Evolutionary conservation across 768 basidiomycete genomes (phyloP), one percentile per base, ranked within the genome.

Genomic region (Amanita muscaria): DNA sequence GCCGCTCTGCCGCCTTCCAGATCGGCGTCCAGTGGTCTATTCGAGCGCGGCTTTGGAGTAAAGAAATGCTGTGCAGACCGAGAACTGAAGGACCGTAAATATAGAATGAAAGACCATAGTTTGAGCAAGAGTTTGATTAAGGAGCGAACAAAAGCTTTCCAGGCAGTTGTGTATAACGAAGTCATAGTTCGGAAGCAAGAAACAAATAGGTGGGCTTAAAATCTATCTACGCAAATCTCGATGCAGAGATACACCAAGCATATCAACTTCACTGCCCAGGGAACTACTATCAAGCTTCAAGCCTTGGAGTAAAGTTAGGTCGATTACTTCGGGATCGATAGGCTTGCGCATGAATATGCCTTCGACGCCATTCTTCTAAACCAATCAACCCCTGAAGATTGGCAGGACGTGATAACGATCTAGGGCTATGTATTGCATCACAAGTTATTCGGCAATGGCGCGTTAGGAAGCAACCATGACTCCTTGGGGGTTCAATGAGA

Each of bases 311-410:
- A n/a, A n/a, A n/a, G n/a, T n/a, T n/a, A n/a, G n/a, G 30, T 15
- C 40, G 22, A n/a, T n/a, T 14, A 19, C 29, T 19, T 42, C 40
- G 29, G 19, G 25, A 41, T 30, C 40, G 27, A 41, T 29, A 41
- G 29, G 29, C 40, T 42, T 31, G 14, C 27, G 19, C 40, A 3
- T 22, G n/a, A 8, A 32, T 30, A 19, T 9, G 21, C 16, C 31
- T 42, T 42, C 40, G 19, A 7, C 6, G 50, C 21, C 64, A 56
- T 14, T 67, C 68, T 52, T 73, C 72, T 60, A 62, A 49, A 57
- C 54, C 37, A 72, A 51, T 53, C 69, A 72, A 14, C 62, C 64
- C 39, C 63, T 56, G 18, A n/a, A n/a, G n/a, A n/a, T n/a, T n/a
- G n/a, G n/a, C n/a, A n/a, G n/a, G n/a, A n/a, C n/a, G n/a, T n/a